Conservation (phyloP, 2,329 filamentous ascomycete species). For the Trichoderma arundinaceum region DNA sequence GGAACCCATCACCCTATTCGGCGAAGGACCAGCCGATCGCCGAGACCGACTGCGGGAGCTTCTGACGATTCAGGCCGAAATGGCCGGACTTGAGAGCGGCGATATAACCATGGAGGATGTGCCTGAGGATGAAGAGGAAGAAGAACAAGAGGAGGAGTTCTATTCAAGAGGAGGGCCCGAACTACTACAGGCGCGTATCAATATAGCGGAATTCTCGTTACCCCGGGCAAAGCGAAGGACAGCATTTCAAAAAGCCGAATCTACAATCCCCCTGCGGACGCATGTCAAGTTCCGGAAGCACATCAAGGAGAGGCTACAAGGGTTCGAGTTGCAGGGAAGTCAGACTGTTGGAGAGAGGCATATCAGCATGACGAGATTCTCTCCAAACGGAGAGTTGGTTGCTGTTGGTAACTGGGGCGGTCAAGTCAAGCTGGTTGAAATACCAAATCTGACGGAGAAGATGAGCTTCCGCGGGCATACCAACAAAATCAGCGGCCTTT, state of each 20-base stretch:
- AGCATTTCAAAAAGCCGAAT: slow-evolving; percentile 78
- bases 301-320: slow-evolving; percentile 80
- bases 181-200: slow-evolving; percentile 75
- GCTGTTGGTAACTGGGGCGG: slow-evolving; percentile 95
- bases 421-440: slow-evolving; percentile 81
- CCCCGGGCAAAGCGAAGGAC: slow-evolving; percentile 80
- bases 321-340: slow-evolving; percentile 89
- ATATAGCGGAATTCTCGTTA: slow-evolving; percentile 83
- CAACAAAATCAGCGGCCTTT: slow-evolving; percentile 85
- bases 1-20: slow-evolving; percentile 94
- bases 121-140: slow-evolving; percentile 64
- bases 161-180: slow-evolving; percentile 83
- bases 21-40: slow-evolving; percentile 83
- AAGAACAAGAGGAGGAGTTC: slow-evolving; percentile 88
- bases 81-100: slow-evolving; percentile 59
- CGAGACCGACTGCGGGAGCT: slow-evolving; percentile 85
- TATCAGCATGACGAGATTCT: slow-evolving; percentile 88
- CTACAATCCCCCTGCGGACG: slow-evolving; percentile 81
- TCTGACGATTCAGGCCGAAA: slow-evolving; percentile 74
- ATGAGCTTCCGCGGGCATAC: slow-evolving; percentile 80
- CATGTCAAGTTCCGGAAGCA: slow-evolving; percentile 92
- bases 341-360: slow-evolving; percentile 91
- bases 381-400: slow-evolving; percentile 80
- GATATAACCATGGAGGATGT: slow-evolving; percentile 68
- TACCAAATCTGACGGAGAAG: slow-evolving; percentile 81